Evolutionary conservation across 805 yeast genomes (phyloP).

Genomic region (Priceomyces castillae): DNA sequence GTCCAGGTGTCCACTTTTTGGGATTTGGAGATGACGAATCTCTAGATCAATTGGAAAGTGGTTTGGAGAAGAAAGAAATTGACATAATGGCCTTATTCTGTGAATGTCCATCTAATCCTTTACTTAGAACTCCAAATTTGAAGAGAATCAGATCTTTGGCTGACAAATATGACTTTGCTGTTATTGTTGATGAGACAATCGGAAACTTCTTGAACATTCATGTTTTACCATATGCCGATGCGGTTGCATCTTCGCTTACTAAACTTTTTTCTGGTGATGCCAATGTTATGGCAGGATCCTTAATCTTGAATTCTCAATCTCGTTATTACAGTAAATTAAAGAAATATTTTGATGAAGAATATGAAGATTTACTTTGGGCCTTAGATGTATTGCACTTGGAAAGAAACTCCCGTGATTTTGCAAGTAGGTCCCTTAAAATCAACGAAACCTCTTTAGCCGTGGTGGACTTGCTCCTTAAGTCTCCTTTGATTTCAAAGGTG

Average conservation of each 20-base stretch:
- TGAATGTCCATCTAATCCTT: conserved; percentile 95
- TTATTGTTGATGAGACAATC: conserved; percentile 91
- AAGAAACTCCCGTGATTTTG: conserved; percentile 89
- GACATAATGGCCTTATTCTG: conserved; percentile 77
- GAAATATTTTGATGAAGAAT: conserved; percentile 47
- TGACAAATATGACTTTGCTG: conserved; percentile 65
- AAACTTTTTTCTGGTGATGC: conserved; percentile 93
- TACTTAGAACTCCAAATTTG: conserved; percentile 80
- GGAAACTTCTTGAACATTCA: conserved; percentile 87
- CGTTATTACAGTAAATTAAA: conserved; percentile 49
- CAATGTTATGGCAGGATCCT: conserved; percentile 91
- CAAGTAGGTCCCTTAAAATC: conserved; percentile 53
- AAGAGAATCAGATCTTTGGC: conserved; percentile 62
- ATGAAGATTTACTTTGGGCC: conserved; percentile 79
- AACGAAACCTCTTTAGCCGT: conserved; percentile 56
- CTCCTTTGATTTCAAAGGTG: conserved; percentile 57
- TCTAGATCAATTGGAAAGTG: conserved; percentile 59
- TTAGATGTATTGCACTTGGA: conserved; percentile 93
- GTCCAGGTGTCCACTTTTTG: conserved; percentile 83
- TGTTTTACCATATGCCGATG: conserved; percentile 78
- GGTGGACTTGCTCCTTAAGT: conserved; percentile 49
- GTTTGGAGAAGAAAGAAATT: conserved; percentile 52
- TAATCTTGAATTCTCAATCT: conserved; percentile 72
- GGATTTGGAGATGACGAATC: conserved; percentile 80
- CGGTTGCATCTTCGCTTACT: conserved; percentile 82